Conservation (phyloP, 2,329 filamentous ascomycete genomes). For the Neofusicoccum umdonicola region DNA sequence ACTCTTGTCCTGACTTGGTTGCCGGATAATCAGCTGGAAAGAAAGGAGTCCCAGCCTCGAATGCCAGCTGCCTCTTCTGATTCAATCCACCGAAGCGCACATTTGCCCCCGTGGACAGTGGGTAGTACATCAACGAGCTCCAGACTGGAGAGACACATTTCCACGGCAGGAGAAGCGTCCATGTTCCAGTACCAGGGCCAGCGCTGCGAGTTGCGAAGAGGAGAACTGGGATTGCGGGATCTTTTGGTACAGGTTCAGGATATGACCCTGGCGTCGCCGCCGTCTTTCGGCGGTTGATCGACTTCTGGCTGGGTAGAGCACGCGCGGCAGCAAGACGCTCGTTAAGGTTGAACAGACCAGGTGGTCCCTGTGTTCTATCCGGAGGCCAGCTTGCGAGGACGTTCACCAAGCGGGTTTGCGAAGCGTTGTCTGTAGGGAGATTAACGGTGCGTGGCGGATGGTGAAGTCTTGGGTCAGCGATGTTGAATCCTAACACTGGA, state of each 20-base stretch:
- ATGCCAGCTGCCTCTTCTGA: constrained; percentile 75
- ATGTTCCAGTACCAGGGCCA: constrained; percentile 62
- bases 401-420: constrained; percentile 51
- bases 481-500: constrained; percentile 68
- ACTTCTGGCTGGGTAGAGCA: constrained; percentile 71
- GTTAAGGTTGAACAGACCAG: constrained; percentile 66
- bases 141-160: constrained; percentile 82
- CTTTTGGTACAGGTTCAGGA: constrained; percentile 56
- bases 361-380: constrained; percentile 51
- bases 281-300: constrained; percentile 73
- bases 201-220: constrained; percentile 61
- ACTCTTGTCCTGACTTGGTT: constrained; percentile 73
- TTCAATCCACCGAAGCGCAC: constrained; percentile 79
- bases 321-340: constrained; percentile 63
- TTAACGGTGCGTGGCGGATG: constrained; percentile 65
- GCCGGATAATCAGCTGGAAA: constrained; percentile 84
- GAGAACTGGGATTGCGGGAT: constrained; percentile 76
- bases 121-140: constrained; percentile 81
- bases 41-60: constrained; percentile 75
- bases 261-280: constrained; percentile 61
- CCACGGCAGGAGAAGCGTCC: constrained; percentile 87
- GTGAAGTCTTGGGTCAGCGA: constrained; percentile 75
- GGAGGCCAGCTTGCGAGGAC: constrained; percentile 66
- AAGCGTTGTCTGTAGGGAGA: constrained; percentile 22
- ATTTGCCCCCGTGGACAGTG: constrained; percentile 74